phyloP scores from a whole-genome alignment of 345 rosid genomes.

The Eucalyptus guilfoylei region DNA sequence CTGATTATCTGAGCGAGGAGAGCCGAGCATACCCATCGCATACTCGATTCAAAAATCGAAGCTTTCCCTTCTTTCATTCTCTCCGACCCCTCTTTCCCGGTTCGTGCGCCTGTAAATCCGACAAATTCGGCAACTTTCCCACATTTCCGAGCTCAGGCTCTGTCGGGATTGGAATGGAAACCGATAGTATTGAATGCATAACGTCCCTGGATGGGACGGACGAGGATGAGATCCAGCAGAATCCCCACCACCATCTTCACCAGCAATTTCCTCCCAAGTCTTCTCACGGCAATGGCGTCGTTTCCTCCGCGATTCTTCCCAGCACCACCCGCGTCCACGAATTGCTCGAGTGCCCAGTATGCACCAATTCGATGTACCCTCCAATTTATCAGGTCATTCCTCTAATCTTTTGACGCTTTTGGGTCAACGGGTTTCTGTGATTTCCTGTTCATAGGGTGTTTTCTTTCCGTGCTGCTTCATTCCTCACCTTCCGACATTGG shows the following conservation, averaged over 20 bases:
- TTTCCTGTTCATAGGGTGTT: neutral
- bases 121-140: neutral
- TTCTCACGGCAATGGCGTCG: constrained; percentile 12
- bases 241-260: constrained; percentile 32
- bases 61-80: neutral
- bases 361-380: constrained; percentile 97
- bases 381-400: constrained; percentile 84
- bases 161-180: constrained; percentile 35
- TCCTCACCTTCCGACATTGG: neutral
- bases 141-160: neutral
- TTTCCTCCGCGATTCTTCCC: constrained; percentile 37
- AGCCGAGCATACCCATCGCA: neutral
- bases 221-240: constrained; percentile 69
- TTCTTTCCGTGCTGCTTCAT: neutral
- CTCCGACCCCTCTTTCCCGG: neutral
- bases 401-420: neutral
- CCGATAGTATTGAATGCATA: constrained; percentile 69
- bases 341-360: constrained; percentile 94
- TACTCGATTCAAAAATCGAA: neutral
- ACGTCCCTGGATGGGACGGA: constrained; percentile 59
- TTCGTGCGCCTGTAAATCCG: neutral
- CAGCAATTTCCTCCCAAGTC: neutral
- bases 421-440: neutral
- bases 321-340: constrained; percentile 86
- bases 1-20: neutral